Percentiles rank a stretch among this genome's conserved stretches.
These are phyloP conservation scores for Neopestalotiopsis clavispora DNA, from an alignment of 2,329 filamentous ascomycete genomes.

Conservation along the genomic window DNA sequence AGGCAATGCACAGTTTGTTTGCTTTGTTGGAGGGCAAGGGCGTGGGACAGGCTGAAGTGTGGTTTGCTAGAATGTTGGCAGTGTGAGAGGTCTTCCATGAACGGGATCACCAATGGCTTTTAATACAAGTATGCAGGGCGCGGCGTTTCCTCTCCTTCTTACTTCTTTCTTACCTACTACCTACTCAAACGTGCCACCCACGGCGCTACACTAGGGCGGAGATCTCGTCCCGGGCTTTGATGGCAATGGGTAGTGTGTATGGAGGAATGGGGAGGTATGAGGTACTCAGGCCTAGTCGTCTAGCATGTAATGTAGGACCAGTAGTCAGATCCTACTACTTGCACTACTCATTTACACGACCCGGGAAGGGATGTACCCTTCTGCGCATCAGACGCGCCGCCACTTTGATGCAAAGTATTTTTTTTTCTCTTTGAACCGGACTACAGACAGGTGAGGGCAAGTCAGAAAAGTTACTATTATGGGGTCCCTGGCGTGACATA, in stretches of 20 bases:
- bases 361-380: constrained; percentile 6
- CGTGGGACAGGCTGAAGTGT: constrained; percentile 9
- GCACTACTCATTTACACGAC: neutral
- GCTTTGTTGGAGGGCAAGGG: neutral
- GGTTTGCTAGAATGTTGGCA: neutral
- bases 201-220: constrained; percentile 15
- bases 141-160: constrained; percentile 2
- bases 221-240: constrained; percentile 1
- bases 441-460: neutral
- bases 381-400: neutral
- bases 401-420: constrained; percentile 11
- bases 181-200: constrained; percentile 13
- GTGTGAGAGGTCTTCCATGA: neutral
- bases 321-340: neutral
- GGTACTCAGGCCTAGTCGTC: neutral
- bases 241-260: neutral
- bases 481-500: constrained; percentile 15
- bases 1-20: constrained; percentile 8
- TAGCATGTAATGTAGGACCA: neutral
- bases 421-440: neutral
- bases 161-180: constrained; percentile 11
- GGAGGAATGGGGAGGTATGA: neutral
- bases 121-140: constrained; percentile 17
- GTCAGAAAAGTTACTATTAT: constrained; percentile 22
- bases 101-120: constrained; percentile 17